Evolutionary conservation across 768 basidiomycete species (phyloP).

Genomic region (Tubosaeta brunneosetosa): DNA sequence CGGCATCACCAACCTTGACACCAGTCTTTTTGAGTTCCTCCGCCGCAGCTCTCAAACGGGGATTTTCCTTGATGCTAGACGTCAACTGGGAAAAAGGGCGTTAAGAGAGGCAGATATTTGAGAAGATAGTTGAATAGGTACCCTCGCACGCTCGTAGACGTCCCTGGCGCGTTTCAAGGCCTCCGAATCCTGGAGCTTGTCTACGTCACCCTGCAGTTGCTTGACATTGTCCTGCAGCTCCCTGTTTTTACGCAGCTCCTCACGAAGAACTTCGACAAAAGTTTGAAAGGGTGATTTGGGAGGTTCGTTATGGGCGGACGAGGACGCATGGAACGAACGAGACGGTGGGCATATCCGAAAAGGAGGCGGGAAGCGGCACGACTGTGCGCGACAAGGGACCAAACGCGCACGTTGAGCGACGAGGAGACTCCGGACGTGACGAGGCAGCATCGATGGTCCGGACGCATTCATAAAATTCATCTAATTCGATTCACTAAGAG

Average conservation of each 20-base stretch:
- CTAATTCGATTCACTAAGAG: neutral
- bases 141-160: conserved; percentile 91
- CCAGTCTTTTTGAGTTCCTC: conserved; percentile 89
- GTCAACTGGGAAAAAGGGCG: conserved; percentile 55
- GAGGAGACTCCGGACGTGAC: conserved; percentile 41
- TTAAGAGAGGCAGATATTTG: conserved; percentile 3
- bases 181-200: conserved; percentile 95
- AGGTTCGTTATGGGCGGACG: conserved; percentile 54
- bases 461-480: conserved; percentile 7
- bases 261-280: conserved; percentile 89
- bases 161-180: conserved; percentile 90
- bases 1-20: conserved; percentile 90
- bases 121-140: conserved; percentile 37
- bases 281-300: conserved; percentile 94
- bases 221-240: conserved; percentile 96
- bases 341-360: conserved; percentile 28
- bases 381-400: conserved; percentile 7
- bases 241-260: conserved; percentile 89
- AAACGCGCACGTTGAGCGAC: conserved; percentile 25
- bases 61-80: conserved; percentile 95
- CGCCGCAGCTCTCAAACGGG: conserved; percentile 83
- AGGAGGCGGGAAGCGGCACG: conserved; percentile 17
- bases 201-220: conserved; percentile 95
- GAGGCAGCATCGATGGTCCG: conserved; percentile 39
- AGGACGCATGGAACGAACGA: conserved; percentile 60